phyloP scores from a whole-genome alignment of 345 rosid species.

The Eucalyptus brandiana region DNA sequence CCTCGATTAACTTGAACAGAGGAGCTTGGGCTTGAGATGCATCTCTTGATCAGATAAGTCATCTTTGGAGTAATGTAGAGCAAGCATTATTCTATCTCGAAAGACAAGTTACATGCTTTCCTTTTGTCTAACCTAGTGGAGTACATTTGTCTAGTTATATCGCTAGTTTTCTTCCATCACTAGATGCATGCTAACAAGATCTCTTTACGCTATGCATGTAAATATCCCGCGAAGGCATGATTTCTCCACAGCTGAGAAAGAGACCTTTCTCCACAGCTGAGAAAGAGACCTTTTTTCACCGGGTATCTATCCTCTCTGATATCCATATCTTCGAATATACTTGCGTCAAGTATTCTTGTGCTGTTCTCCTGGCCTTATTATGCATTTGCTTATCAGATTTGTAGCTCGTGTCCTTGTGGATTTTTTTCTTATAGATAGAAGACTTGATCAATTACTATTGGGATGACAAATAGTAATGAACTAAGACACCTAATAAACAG shows the following conservation, averaged over 20 bases:
- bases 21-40: neutral
- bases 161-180: neutral
- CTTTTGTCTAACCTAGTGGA: neutral
- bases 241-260: constrained; percentile 66
- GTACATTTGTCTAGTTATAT: neutral
- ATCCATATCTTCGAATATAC: neutral
- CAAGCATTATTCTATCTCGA: neutral
- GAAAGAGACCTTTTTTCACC: constrained; percentile 70
- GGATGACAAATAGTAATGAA: neutral
- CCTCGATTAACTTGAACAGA: neutral
- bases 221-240: constrained; percentile 58
- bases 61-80: neutral
- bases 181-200: neutral
- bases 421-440: neutral
- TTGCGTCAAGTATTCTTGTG: neutral
- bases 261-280: constrained; percentile 58
- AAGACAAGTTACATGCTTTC: neutral
- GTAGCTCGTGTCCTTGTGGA: neutral
- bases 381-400: neutral
- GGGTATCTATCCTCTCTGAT: constrained; percentile 17
- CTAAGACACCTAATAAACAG: neutral
- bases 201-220: neutral
- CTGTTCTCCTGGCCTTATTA: neutral
- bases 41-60: neutral
- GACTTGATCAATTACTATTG: neutral